Percentiles rank a stretch among this genome's conserved stretches.
phyloP scores from a whole-genome alignment of 768 basidiomycete species.

The Pisolithus marmoratus region DNA sequence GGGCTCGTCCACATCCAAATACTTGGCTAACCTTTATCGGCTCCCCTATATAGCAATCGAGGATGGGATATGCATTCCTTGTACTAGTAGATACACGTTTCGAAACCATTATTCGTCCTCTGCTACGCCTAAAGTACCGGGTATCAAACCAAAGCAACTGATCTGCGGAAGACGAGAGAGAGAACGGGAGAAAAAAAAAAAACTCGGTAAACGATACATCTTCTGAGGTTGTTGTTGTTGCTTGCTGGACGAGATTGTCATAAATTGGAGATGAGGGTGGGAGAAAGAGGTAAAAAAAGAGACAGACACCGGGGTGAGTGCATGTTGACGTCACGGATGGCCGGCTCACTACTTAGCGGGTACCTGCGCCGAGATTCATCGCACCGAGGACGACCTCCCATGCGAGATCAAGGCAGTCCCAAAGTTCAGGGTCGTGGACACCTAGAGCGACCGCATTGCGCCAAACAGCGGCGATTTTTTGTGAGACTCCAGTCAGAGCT shows the following conservation, averaged over 20 bases:
- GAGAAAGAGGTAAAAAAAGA: conserved; percentile 13
- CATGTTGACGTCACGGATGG: not conserved
- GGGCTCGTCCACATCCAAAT: not conserved
- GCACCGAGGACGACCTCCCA: conserved; percentile 67
- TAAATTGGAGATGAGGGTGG: conserved; percentile 19
- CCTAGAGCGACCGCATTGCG: conserved; percentile 68
- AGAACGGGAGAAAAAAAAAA: not conserved
- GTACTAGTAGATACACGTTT: conserved; percentile 26
- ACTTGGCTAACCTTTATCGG: too few relatives aligned
- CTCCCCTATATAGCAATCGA: not conserved
- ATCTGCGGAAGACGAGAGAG: conserved; percentile 5
- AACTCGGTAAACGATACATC: conserved; percentile 23
- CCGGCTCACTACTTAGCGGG: conserved; percentile 11
- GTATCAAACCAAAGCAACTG: conserved; percentile 18
- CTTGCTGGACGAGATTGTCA: conserved; percentile 13
- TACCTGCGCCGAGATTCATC: conserved; percentile 45
- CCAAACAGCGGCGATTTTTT: conserved; percentile 62
- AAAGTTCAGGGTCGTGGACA: conserved; percentile 57
- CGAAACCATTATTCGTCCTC: conserved; percentile 20
- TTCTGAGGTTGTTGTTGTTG: conserved; percentile 11
- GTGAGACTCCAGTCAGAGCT: conserved; percentile 43
- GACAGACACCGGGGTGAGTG: not conserved
- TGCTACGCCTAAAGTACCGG: conserved; percentile 20
- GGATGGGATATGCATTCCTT: conserved; percentile 3
- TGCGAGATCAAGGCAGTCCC: conserved; percentile 59